These are phyloP conservation scores for Fusarium bactridioides DNA, from an alignment of 2,329 filamentous ascomycete species.

Conservation along the genomic window DNA sequence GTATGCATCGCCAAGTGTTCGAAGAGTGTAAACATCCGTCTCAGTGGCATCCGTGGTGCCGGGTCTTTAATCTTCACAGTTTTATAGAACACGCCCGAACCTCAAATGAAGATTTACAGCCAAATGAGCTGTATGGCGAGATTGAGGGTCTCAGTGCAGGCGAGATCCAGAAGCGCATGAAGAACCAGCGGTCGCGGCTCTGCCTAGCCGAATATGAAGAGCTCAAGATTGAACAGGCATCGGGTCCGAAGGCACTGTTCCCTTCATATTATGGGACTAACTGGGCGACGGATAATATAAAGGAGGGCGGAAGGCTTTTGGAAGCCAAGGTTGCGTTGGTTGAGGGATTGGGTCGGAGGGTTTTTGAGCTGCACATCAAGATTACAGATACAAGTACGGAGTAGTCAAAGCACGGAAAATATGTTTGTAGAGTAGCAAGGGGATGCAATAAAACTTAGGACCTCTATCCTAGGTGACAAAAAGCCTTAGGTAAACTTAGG, in stretches of 20 bases:
- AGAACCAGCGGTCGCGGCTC: slow-evolving; percentile 18
- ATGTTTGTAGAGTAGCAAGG: no score
- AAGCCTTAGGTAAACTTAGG: no score
- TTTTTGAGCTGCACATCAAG: slow-evolving; percentile 28
- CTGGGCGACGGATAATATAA: slow-evolving; percentile 16
- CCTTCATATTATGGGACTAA: background rate
- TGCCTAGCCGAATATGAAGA: background rate
- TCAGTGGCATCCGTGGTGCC: slow-evolving; percentile 30
- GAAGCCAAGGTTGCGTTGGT: background rate
- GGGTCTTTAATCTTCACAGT: slow-evolving; percentile 18
- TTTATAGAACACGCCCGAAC: slow-evolving; percentile 14
- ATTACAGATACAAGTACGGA: background rate
- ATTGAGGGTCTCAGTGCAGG: background rate
- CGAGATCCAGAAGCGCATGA: slow-evolving; percentile 22
- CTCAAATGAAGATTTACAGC: background rate
- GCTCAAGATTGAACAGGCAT: background rate
- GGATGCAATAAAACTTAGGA: no score
- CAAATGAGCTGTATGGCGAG: slow-evolving; percentile 13
- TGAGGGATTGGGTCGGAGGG: slow-evolving; percentile 23
- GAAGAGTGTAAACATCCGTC: background rate
- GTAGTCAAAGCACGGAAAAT: no score
- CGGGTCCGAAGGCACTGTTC: slow-evolving; percentile 19
- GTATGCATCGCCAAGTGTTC: slow-evolving; percentile 11
- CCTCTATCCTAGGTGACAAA: no score
- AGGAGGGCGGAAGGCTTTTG: background rate